phyloP scores from a whole-genome alignment of 768 basidiomycete genomes.

The Phaffia australis region DNA sequence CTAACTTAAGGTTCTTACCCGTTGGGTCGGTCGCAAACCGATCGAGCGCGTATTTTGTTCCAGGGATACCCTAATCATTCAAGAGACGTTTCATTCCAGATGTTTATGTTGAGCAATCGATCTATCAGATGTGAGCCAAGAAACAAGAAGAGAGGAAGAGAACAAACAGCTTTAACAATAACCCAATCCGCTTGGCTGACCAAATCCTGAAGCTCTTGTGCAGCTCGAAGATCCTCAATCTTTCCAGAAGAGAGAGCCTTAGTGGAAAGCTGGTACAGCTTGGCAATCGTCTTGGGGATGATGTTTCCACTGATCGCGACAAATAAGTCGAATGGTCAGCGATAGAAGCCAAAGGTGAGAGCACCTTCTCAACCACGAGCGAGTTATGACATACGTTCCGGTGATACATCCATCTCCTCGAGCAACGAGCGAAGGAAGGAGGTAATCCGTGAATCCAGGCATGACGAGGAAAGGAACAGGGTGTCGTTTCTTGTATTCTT shows the following conservation, averaged over 20 bases:
- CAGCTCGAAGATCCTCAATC: conserved; percentile 32
- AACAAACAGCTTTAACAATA: conserved; percentile 36
- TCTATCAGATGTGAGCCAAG: background rate
- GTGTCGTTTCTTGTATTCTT: conserved; percentile 31
- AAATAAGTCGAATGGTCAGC: background rate
- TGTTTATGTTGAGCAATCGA: background rate
- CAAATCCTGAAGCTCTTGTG: conserved; percentile 37
- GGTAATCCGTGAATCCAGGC: conserved; percentile 62
- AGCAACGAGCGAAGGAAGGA: conserved; percentile 51
- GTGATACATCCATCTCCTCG: conserved; percentile 58
- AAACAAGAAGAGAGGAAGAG: background rate
- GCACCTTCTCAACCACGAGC: background rate
- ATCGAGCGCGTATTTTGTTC: conserved; percentile 38
- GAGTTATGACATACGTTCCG: conserved; percentile 34
- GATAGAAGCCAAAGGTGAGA: background rate
- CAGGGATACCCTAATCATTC: conserved; percentile 14
- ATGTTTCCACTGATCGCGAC: conserved; percentile 33
- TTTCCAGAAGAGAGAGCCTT: conserved; percentile 36
- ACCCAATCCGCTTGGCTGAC: conserved; percentile 38
- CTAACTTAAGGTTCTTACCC: conserved; percentile 33
- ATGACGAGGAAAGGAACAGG: conserved; percentile 42
- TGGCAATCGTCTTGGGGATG: conserved; percentile 41
- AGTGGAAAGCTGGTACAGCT: conserved; percentile 36
- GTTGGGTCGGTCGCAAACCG: conserved; percentile 28
- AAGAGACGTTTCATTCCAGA: background rate